These are phyloP conservation scores for Pleurotus tuber-regium DNA, from an alignment of 768 basidiomycete species.

Conservation along the genomic window DNA sequence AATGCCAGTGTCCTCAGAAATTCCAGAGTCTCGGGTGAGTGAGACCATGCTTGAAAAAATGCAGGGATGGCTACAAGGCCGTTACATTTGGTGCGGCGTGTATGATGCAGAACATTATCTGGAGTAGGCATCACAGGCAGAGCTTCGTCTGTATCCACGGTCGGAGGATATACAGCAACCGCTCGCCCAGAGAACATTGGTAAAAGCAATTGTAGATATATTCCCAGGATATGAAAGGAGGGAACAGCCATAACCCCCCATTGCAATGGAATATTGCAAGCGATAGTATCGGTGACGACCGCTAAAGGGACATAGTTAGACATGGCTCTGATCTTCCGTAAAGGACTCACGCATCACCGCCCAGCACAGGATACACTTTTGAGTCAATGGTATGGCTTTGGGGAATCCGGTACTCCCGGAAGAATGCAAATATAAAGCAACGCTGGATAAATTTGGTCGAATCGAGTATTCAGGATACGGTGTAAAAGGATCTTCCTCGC, in stretches of 20 bases:
- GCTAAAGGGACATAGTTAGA: not conserved
- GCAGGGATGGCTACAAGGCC: slow-evolving; percentile 34
- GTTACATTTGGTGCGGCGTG: slow-evolving; percentile 24
- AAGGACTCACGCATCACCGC: slow-evolving; percentile 30
- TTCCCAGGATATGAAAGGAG: slow-evolving; percentile 36
- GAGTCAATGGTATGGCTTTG: slow-evolving; percentile 5
- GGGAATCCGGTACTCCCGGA: slow-evolving; percentile 10
- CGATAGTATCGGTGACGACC: slow-evolving; percentile 14
- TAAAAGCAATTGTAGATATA: slow-evolving; percentile 26
- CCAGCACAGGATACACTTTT: not conserved
- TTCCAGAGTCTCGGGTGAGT: slow-evolving; percentile 23
- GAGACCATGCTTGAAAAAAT: slow-evolving; percentile 36
- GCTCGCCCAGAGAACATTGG: slow-evolving; percentile 25
- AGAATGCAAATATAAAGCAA: slow-evolving; percentile 29
- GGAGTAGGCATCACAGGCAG: slow-evolving; percentile 36
- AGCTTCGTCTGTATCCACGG: slow-evolving; percentile 15
- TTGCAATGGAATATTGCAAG: slow-evolving; percentile 17
- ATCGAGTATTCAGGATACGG: slow-evolving; percentile 21
- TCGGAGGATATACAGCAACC: slow-evolving; percentile 31
- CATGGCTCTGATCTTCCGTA: not conserved
- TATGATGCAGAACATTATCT: slow-evolving; percentile 35
- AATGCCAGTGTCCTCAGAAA: slow-evolving; percentile 21
- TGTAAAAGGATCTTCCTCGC: slow-evolving; percentile 23
- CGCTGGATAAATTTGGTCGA: slow-evolving; percentile 19
- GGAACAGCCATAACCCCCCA: slow-evolving; percentile 31